Conservation (phyloP, 2,329 filamentous ascomycete species). For the Dissoconium aciculare region DNA sequence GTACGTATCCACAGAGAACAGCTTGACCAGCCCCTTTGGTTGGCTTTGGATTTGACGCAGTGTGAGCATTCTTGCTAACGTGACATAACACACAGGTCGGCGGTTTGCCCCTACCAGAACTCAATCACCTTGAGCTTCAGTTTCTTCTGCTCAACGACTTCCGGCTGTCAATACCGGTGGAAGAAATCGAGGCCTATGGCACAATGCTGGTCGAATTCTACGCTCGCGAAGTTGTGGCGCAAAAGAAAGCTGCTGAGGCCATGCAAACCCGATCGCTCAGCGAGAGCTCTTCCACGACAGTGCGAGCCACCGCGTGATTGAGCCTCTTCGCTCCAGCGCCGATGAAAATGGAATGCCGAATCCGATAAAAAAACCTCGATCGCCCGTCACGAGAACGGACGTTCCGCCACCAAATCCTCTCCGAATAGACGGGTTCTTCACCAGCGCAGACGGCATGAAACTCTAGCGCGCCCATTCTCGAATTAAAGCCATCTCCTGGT, state of each 20-base stretch:
- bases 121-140: constrained; percentile 92
- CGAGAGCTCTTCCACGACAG: constrained; percentile 19
- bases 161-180: constrained; percentile 76
- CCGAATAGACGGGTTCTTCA: too few relatives aligned
- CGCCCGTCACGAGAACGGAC: too few relatives aligned
- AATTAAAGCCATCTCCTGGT: too few relatives aligned
- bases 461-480: too few relatives aligned
- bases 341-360: too few relatives aligned
- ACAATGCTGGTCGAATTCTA: constrained; percentile 99
- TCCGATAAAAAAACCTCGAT: too few relatives aligned
- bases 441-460: too few relatives aligned
- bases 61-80: constrained; percentile 1
- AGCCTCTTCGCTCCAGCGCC: too few relatives aligned
- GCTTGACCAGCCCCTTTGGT: too few relatives aligned
- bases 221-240: constrained; percentile 69
- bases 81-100: constrained; percentile 52
- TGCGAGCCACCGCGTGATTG: too few relatives aligned
- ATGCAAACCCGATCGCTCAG: constrained; percentile 18
- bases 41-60: too few relatives aligned
- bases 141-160: constrained; percentile 95
- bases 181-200: constrained; percentile 91
- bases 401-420: too few relatives aligned
- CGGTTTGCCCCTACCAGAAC: constrained; percentile 74
- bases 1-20: constrained; percentile 45
- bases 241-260: constrained; percentile 32